phyloP scores from a whole-genome alignment of 129 eudicot species.

The Centrapalus pauciflorus region DNA sequence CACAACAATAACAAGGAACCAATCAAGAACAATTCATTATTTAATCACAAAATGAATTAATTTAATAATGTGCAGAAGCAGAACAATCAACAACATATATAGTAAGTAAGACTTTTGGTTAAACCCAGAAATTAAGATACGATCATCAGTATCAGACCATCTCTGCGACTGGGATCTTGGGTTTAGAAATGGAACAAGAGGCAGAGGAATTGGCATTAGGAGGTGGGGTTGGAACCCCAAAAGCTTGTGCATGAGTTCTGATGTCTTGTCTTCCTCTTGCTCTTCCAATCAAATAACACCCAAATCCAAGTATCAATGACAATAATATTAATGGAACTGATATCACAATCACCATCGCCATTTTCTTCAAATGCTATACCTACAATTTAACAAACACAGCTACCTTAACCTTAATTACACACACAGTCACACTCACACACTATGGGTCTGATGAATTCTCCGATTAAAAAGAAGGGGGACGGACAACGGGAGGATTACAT shows the following conservation, averaged over 20 bases:
- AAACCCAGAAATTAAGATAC: background rate
- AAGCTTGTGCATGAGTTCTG: slow-evolving; percentile 47
- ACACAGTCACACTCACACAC: too few relatives aligned
- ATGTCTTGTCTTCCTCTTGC: slow-evolving; percentile 58
- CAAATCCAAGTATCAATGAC: slow-evolving; percentile 49
- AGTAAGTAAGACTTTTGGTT: too few relatives aligned
- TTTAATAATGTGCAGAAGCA: background rate
- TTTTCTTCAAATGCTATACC: too few relatives aligned
- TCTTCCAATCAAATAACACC: slow-evolving; percentile 58
- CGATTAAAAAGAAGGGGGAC: background rate
- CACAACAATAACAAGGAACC: background rate
- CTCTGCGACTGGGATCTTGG: slow-evolving; percentile 15
- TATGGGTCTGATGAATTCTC: background rate
- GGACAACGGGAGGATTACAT: background rate
- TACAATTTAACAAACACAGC: too few relatives aligned
- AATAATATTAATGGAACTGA: slow-evolving; percentile 58
- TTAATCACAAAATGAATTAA: background rate
- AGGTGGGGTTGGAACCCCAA: slow-evolving; percentile 54
- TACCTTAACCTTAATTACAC: too few relatives aligned
- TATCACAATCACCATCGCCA: slow-evolving; percentile 62
- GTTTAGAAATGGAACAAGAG: slow-evolving; percentile 17
- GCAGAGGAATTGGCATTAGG: slow-evolving; percentile 28
- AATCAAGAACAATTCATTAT: background rate
- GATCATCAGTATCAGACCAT: slow-evolving; percentile 3
- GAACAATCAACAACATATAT: background rate